Percentiles rank a stretch among this genome's conserved stretches.
phyloP scores from a whole-genome alignment of 2,329 filamentous ascomycete species.

The Cadophora sp. region DNA sequence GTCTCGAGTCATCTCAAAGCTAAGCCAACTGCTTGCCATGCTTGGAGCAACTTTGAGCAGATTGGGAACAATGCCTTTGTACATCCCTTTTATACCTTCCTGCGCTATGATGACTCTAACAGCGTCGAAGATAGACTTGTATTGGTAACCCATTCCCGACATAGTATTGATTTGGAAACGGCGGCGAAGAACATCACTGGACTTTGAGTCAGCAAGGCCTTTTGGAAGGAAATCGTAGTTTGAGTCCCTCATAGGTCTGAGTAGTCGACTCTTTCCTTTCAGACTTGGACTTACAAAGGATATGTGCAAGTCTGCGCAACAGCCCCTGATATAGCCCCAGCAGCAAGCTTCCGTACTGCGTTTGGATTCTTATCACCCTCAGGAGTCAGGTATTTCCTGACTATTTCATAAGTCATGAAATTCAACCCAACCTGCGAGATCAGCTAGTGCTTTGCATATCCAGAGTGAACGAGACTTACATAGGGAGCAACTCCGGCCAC shows the following conservation, averaged over 20 bases:
- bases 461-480: constrained; percentile 54
- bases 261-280: too few species aligned
- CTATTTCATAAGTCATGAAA: constrained; percentile 97
- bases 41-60: constrained; percentile 96
- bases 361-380: constrained; percentile 87
- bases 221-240: too few species aligned
- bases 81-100: constrained; percentile 85
- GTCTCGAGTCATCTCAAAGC: constrained; percentile 93
- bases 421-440: constrained; percentile 80
- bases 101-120: constrained; percentile 80
- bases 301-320: constrained; percentile 98
- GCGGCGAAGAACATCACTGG: constrained; percentile 86
- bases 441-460: constrained; percentile 8
- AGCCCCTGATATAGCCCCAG: constrained; percentile 93
- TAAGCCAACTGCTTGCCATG: constrained; percentile 98
- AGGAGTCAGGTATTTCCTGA: constrained; percentile 82
- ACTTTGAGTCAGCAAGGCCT: too few species aligned
- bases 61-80: constrained; percentile 96
- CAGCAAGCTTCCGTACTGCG: constrained; percentile 80
- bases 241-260: too few species aligned
- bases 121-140: constrained; percentile 86
- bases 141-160: constrained; percentile 97
- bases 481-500: constrained; percentile 96
- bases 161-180: constrained; percentile 99
- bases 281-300: constrained; percentile 78